Percentiles rank a stretch among this genome's conserved stretches.
Evolutionary conservation across 2,329 filamentous ascomycete genomes (phyloP).

Genomic region (Chalaropsis thielavioides): DNA sequence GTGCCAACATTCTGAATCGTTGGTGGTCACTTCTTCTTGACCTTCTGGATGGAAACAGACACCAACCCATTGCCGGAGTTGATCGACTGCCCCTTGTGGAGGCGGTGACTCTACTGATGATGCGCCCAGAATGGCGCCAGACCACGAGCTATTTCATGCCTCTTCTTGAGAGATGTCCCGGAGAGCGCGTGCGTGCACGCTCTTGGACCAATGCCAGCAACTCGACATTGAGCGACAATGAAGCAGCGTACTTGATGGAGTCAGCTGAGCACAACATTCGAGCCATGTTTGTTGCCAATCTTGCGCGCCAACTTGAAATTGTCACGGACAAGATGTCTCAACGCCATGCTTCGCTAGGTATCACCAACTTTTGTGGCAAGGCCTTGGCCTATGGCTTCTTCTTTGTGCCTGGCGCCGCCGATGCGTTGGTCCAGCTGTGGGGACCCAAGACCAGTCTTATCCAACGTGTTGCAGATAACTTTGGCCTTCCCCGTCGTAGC

Average conservation of each 20-base stretch:
- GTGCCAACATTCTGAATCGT: constrained; percentile 67
- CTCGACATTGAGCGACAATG: constrained; percentile 54
- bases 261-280: constrained; percentile 80
- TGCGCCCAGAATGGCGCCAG: constrained; percentile 72
- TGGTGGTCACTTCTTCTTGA: constrained; percentile 82
- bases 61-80: constrained; percentile 65
- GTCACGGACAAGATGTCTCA: constrained; percentile 82
- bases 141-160: constrained; percentile 54
- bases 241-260: constrained; percentile 37
- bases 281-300: constrained; percentile 70
- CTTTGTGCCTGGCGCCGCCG: constrained; percentile 75
- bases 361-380: constrained; percentile 79
- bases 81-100: constrained; percentile 72
- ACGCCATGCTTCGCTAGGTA: constrained; percentile 47
- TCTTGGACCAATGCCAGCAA: constrained; percentile 38
- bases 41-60: constrained; percentile 51
- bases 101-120: constrained; percentile 68
- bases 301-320: constrained; percentile 69
- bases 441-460: constrained; percentile 52
- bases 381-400: constrained; percentile 88
- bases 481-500: constrained; percentile 45
- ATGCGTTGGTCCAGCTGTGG: constrained; percentile 73
- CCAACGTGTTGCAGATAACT: constrained; percentile 55
- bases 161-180: constrained; percentile 39
- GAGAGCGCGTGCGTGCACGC: constrained; percentile 32